Percentiles rank a stretch among this genome's conserved stretches.
Evolutionary conservation across 805 yeast species (phyloP).

Genomic region (Sugiyamaella mastotermitis): DNA sequence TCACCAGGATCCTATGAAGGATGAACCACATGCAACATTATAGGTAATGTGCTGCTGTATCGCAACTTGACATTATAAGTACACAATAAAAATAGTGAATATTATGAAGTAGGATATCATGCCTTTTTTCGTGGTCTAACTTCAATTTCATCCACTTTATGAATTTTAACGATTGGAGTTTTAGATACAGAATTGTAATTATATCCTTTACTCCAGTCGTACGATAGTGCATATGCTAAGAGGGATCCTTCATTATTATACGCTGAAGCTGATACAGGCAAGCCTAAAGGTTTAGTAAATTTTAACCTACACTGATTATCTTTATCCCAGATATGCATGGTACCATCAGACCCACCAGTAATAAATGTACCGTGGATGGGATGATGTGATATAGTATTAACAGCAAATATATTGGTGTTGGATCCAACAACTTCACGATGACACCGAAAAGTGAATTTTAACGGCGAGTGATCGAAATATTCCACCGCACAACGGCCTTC

Average conservation of each 20-base stretch:
- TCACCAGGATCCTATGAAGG: no score
- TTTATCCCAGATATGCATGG: conserved; percentile 93
- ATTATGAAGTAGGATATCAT: no score
- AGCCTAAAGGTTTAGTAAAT: conserved; percentile 53
- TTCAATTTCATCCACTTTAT: conserved; percentile 80
- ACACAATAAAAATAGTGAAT: no score
- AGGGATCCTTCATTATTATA: conserved; percentile 81
- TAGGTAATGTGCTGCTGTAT: no score
- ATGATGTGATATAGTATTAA: conserved; percentile 76
- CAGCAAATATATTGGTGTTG: conserved; percentile 75
- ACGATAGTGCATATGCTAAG: conserved; percentile 85
- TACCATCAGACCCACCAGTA: conserved; percentile 92
- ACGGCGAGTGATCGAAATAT: conserved; percentile 57
- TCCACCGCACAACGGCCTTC: conserved; percentile 96
- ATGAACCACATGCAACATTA: no score
- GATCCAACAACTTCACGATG: conserved; percentile 64
- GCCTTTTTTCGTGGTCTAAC: conserved; percentile 47
- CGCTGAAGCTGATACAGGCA: conserved; percentile 65
- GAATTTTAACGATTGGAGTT: conserved; percentile 71
- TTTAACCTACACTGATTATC: conserved; percentile 82
- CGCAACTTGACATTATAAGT: no score
- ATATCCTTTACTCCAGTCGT: conserved; percentile 87
- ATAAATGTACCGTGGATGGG: conserved; percentile 88
- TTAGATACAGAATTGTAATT: conserved; percentile 69
- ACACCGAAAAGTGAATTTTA: conserved; percentile 88